Evolutionary conservation across 192 early-diverging fungal genomes (phyloP).

Genomic region (Backusella tarrabulga): DNA sequence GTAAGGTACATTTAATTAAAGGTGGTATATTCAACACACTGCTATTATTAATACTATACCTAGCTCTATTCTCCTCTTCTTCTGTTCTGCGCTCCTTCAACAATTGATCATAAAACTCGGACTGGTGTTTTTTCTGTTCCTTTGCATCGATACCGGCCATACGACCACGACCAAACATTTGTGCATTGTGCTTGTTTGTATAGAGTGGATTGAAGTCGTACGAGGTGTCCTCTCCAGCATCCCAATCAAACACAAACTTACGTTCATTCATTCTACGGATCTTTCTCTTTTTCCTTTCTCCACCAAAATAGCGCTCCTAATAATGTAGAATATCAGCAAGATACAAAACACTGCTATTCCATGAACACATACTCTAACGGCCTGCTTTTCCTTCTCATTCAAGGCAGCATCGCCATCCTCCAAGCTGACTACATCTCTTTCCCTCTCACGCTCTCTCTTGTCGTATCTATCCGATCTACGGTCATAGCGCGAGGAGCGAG

Average conservation of each 20-base stretch:
- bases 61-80: slow-evolving; percentile 59
- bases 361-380: slow-evolving; percentile 33
- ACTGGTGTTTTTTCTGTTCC: slow-evolving; percentile 65
- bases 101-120: slow-evolving; percentile 68
- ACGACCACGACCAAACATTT: slow-evolving; percentile 87
- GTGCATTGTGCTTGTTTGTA: slow-evolving; percentile 61
- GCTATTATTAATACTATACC: slow-evolving; percentile 9
- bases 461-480: slow-evolving; percentile 18
- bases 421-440: background rate
- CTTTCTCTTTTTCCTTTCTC: slow-evolving; percentile 71
- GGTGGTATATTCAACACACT: too few species aligned
- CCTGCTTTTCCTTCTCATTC: slow-evolving; percentile 41
- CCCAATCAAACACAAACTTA: slow-evolving; percentile 99
- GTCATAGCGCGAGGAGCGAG: slow-evolving; percentile 28
- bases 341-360: background rate
- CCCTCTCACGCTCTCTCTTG: slow-evolving; percentile 13
- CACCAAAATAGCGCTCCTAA: slow-evolving; percentile 83
- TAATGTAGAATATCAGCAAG: background rate
- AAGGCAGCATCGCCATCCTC: slow-evolving; percentile 17
- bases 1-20: too few species aligned
- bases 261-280: slow-evolving; percentile 86
- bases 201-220: slow-evolving; percentile 92
- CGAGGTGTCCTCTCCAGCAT: slow-evolving; percentile 92
- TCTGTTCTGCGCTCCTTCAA: slow-evolving; percentile 57
- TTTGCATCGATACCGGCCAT: slow-evolving; percentile 84